Percentiles rank a stretch among this genome's conserved stretches.
phyloP scores from a whole-genome alignment of 805 yeast species.

The Candida loeiensis region DNA sequence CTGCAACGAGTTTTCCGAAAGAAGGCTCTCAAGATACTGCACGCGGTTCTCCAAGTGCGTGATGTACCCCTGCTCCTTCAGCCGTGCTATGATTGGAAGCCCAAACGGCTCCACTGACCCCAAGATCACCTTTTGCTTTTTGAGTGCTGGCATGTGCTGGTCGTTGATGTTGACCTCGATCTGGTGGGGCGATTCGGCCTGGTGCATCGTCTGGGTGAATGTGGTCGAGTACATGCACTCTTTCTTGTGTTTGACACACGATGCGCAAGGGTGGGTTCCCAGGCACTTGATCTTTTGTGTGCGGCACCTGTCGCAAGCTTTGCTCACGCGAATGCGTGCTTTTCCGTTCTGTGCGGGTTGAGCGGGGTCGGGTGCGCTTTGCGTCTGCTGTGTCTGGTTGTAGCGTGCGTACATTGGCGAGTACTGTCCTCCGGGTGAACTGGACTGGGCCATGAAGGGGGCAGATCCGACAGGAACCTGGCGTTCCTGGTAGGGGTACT shows the following conservation, averaged over 20 bases:
- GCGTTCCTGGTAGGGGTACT: background rate
- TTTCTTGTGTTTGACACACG: constrained; percentile 39
- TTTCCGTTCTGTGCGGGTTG: background rate
- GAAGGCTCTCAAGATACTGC: constrained; percentile 34
- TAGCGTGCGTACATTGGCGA: background rate
- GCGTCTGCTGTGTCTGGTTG: too few relatives aligned
- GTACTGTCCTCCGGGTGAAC: too few relatives aligned
- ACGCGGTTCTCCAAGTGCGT: constrained; percentile 39
- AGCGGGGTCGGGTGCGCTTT: too few relatives aligned
- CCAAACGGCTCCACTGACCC: constrained; percentile 16
- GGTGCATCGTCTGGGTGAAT: constrained; percentile 4
- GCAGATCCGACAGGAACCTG: too few relatives aligned
- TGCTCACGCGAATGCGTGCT: constrained; percentile 39
- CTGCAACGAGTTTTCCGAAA: constrained; percentile 15
- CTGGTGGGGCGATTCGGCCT: constrained; percentile 3
- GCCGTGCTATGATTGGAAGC: constrained; percentile 16
- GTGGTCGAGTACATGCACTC: constrained; percentile 28
- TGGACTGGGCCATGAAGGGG: too few relatives aligned
- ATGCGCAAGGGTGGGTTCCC: constrained; percentile 48
- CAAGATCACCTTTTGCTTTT: constrained; percentile 13
- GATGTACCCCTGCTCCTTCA: constrained; percentile 20
- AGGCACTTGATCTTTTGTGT: constrained; percentile 56
- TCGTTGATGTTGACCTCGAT: constrained; percentile 1
- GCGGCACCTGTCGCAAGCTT: constrained; percentile 57
- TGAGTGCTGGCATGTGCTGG: constrained; percentile 6